Evolutionary conservation across 2,329 filamentous ascomycete species (phyloP), one percentile per base, ranked within the genome.

Genomic region (Elsinoe necatrix): DNA sequence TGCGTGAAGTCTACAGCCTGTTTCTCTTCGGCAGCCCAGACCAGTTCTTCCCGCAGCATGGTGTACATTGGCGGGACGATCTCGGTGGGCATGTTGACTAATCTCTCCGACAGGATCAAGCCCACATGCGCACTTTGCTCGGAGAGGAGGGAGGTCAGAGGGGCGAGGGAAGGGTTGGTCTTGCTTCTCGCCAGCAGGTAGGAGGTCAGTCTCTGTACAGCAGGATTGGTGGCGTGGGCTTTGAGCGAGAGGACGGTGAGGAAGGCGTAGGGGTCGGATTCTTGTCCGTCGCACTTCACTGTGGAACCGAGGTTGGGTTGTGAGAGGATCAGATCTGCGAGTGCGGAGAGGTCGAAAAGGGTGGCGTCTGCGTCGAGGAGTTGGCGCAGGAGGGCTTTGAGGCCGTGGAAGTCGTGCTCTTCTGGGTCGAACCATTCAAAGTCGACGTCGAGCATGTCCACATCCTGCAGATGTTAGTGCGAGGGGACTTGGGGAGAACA

Each of bases 391-490:
- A 98, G 82, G 8, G 83, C 86, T 72, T 96, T 96, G 64, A 95
- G 81, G 58, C 93, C 93, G 73, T 97, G 92, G 72, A 97, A 97
- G 72, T 98, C 93, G 65, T 95, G 80, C 6, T 87, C 83, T 65
- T 93, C 86, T 61, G 92, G 95, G 73, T 96, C 95, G 76, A 97
- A 98, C 87, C 90, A 97, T 75, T 98, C 93, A 67, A 98, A 98
- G 63, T 97, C 92, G 58, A 97, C 90, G 68, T 97, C 86, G 62
- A 98, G 83, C 70, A 92, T 86, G 68, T 95, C 87, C 67, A 90
- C 86, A 66, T 95, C 89, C 88, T 95, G 59, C 12, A 37, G 51
- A 54, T 35, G 2, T 6, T 57, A n/a, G 62, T 54, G 57, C 16
- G 11, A 39, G 12, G 2, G n/a, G 4, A 20, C n/a, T 23, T 41